A percentile compares a stretch with the other conserved stretches of the same genome.
phyloP scores from a whole-genome alignment of 352 stramenopile genomes.

The Phytopythium montanum region DNA sequence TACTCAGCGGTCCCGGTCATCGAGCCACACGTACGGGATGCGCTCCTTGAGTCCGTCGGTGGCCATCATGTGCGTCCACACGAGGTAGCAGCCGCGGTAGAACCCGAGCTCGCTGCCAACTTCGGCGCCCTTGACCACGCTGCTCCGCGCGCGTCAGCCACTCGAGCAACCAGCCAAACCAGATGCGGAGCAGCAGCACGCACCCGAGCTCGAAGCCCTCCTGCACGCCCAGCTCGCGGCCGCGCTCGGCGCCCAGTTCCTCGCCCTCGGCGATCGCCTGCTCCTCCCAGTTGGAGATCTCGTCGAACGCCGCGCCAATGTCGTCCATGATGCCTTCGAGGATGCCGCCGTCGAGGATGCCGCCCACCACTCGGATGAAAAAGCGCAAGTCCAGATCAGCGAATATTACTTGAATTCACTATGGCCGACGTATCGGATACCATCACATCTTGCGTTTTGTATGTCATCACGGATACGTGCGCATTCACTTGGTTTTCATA shows the following conservation, averaged over 20 bases:
- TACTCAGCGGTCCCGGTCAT: background rate
- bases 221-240: slow-evolving; percentile 55
- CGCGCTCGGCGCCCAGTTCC: slow-evolving; percentile 49
- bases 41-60: slow-evolving; percentile 24
- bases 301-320: slow-evolving; percentile 70
- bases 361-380: no score
- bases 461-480: no score
- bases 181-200: slow-evolving; percentile 9
- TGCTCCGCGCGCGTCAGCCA: slow-evolving; percentile 14
- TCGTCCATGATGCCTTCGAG: no score
- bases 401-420: no score
- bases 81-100: slow-evolving; percentile 72
- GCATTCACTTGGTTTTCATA: no score
- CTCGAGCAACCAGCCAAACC: background rate
- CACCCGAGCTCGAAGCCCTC: slow-evolving; percentile 76
- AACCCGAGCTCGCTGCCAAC: slow-evolving; percentile 82
- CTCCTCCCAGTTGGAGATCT: slow-evolving; percentile 70
- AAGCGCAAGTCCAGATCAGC: no score
- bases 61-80: slow-evolving; percentile 63
- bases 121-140: slow-evolving; percentile 73
- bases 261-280: slow-evolving; percentile 65
- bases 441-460: no score
- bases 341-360: no score
- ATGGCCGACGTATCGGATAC: no score
- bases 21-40: slow-evolving; percentile 36